These are phyloP conservation scores for Hypoxylon rickii DNA, from an alignment of 495 filamentous ascomycete genomes.

Conservation along the genomic window DNA sequence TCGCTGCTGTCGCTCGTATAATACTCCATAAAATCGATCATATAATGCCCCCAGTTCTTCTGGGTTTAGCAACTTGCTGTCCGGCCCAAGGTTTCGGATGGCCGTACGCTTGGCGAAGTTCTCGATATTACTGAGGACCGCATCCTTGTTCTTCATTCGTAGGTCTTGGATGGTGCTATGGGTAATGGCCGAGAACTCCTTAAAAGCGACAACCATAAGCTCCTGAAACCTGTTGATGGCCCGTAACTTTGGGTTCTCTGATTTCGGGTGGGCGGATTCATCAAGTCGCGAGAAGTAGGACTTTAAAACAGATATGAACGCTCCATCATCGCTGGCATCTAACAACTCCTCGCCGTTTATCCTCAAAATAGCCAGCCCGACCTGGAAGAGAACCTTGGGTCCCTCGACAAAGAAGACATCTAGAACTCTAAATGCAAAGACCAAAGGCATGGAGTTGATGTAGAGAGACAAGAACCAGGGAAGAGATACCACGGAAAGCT, in stretches of 20 bases:
- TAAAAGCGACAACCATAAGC: slow-evolving; percentile 97
- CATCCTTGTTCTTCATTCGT: slow-evolving; percentile 87
- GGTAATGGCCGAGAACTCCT: slow-evolving; percentile 94
- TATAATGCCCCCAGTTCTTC: slow-evolving; percentile 89
- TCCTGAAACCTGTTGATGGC: slow-evolving; percentile 96
- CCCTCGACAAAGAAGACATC: slow-evolving; percentile 99
- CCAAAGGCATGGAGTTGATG: slow-evolving; percentile 98
- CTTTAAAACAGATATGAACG: slow-evolving; percentile 95
- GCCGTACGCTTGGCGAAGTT: slow-evolving; percentile 96
- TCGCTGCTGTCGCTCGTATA: slow-evolving; percentile 89
- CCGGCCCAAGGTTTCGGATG: slow-evolving; percentile 92
- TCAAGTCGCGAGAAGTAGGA: slow-evolving; percentile 91
- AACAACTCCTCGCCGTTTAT: slow-evolving; percentile 96
- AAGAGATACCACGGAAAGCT: slow-evolving; percentile 96
- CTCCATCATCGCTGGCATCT: slow-evolving; percentile 94
- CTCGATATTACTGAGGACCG: slow-evolving; percentile 88
- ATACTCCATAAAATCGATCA: slow-evolving; percentile 85
- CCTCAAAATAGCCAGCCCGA: slow-evolving; percentile 92
- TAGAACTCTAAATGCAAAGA: slow-evolving; percentile 93
- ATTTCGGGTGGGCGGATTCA: slow-evolving; percentile 93
- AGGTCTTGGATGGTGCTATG: slow-evolving; percentile 89
- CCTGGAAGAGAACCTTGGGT: slow-evolving; percentile 95
- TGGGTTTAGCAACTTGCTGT: slow-evolving; percentile 83
- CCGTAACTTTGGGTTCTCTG: slow-evolving; percentile 88
- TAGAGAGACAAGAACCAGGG: slow-evolving; percentile 98